These are phyloP conservation scores for Danielozyma ontarioensis DNA, from an alignment of 805 yeast genomes.

Conservation along the genomic window DNA sequence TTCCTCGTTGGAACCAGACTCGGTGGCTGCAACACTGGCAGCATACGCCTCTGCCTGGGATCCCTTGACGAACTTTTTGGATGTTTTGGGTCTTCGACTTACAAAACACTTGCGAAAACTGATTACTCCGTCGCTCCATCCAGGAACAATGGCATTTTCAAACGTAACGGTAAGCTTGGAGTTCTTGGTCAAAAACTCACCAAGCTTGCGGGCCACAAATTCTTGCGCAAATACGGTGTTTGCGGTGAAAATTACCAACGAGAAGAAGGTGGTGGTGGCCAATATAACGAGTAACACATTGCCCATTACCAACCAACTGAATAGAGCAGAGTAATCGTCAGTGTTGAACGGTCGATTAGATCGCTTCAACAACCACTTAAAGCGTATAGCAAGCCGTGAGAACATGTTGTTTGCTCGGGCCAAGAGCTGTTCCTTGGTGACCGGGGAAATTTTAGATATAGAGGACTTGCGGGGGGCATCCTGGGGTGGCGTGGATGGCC, in stretches of 20 bases:
- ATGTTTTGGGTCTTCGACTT: conserved; percentile 69
- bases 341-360: conserved; percentile 81
- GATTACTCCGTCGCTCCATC: conserved; percentile 85
- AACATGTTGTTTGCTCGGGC: conserved; percentile 24
- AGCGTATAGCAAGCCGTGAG: conserved; percentile 26
- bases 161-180: conserved; percentile 80
- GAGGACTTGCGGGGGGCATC: too few relatives aligned
- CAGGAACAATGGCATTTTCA: conserved; percentile 91
- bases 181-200: conserved; percentile 78
- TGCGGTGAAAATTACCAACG: conserved; percentile 67
- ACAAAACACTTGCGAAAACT: conserved; percentile 81
- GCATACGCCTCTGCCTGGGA: conserved; percentile 69
- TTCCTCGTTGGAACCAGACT: conserved; percentile 44
- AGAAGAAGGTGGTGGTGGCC: conserved; percentile 91
- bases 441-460: too few relatives aligned
- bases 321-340: conserved; percentile 88
- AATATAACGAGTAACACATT: conserved; percentile 72
- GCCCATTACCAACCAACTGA: conserved; percentile 89
- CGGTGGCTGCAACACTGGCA: conserved; percentile 32
- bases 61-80: conserved; percentile 57
- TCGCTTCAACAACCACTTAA: conserved; percentile 72
- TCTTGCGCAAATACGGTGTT: conserved; percentile 90
- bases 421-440: conserved; percentile 19
- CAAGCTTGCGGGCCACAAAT: conserved; percentile 73
- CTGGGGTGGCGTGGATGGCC: too few relatives aligned